phyloP scores from a whole-genome alignment of 345 rosid genomes.

The Rhodamnia argentea region DNA sequence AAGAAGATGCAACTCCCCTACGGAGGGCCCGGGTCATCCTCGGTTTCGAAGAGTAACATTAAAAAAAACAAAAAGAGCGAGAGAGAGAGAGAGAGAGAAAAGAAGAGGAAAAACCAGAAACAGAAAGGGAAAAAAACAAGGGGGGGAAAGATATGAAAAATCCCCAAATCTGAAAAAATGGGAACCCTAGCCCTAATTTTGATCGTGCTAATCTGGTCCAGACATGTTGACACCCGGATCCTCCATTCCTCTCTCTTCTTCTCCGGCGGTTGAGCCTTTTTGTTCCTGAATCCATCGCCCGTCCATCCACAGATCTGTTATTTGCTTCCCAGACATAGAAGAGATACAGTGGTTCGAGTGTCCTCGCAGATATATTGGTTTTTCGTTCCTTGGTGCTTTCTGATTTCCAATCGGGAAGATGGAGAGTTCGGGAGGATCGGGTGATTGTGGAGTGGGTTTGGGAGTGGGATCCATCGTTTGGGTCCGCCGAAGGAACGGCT shows the following conservation, averaged over 20 bases:
- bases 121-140: neutral
- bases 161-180: slow-evolving; percentile 64
- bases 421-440: slow-evolving; percentile 46
- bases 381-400: neutral
- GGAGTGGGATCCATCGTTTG: slow-evolving; percentile 74
- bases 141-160: neutral
- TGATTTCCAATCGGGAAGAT: slow-evolving; percentile 2
- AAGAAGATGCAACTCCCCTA: neutral
- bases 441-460: slow-evolving; percentile 24
- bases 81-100: too few relatives aligned
- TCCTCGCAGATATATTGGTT: neutral
- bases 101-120: neutral
- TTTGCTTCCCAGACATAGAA: neutral
- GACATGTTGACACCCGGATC: slow-evolving; percentile 13
- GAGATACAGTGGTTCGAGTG: neutral
- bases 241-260: slow-evolving; percentile 14
- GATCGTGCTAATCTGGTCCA: neutral
- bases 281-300: neutral
- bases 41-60: neutral
- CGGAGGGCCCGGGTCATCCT: neutral
- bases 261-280: neutral
- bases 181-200: slow-evolving; percentile 35
- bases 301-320: neutral
- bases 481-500: slow-evolving; percentile 97
- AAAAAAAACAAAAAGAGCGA: accelerated